Evolutionary conservation across 768 basidiomycete genomes (phyloP), one percentile per base, ranked within the genome.

Genomic region (Amanita fuliginea): DNA sequence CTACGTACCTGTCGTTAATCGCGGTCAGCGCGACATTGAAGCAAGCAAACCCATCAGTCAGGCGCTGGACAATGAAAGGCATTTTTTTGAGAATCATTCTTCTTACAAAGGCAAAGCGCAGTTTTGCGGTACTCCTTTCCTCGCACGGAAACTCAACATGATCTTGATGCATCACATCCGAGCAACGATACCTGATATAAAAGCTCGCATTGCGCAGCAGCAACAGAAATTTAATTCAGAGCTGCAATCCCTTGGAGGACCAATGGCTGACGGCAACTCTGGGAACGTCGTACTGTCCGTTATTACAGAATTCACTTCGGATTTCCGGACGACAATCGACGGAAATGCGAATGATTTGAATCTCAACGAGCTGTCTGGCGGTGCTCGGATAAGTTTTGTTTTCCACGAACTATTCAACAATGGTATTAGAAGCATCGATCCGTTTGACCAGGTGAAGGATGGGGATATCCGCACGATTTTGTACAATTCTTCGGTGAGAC

Each of bases 91-190:
- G 66, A 89, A 77, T 59, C 96, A 99, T 62, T 67, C 81, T 14
- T 88, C 90, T 28, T 99, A 99, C 68, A 86, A 90, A 61, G 79
- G 82, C 63, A 98, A 98, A 67, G 79, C 92, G 1, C 85, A 90
- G 58, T 99, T 91, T 67, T 99, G 96, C 57, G 96, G 96, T 41
- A 99, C 96, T 0, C 94, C 96, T 59, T 95, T 88, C 76, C 78
- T 97, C 40, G 91, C 95, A 1, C 78, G 90, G 55, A 95, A 94
- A 68, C 80, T 96, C 47, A 97, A 97, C 65, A 85, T 90, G 77
- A 95, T 99, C 61, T 81, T 99, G 47, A 98, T 98, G 94, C 92
- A 96, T 67, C 96, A 99, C 67, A 97, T 99, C 64, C 88, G 90
- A 50, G 80, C 89, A 47, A 96, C 92, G 18, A 77, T 99, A n/a